These are phyloP conservation scores for Claviceps purpurea DNA, from an alignment of 2,329 filamentous ascomycete species.

Conservation along the genomic window DNA sequence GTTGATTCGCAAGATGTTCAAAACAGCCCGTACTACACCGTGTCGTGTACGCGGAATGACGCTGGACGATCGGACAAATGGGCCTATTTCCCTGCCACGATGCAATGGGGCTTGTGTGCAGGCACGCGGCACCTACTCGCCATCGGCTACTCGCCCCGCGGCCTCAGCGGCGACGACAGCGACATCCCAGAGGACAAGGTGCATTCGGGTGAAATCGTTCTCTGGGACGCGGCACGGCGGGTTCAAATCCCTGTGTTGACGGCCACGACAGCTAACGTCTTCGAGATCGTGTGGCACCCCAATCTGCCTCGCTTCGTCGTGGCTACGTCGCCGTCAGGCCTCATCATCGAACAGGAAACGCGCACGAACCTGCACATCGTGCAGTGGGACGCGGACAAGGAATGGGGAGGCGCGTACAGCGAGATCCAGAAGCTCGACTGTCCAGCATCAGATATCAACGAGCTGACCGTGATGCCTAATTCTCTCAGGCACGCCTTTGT, in stretches of 20 bases:
- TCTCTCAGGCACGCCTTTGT: conserved; percentile 36
- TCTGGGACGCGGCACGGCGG: conserved; percentile 39
- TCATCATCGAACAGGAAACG: conserved; percentile 29
- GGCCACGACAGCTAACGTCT: conserved; percentile 45
- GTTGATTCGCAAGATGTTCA: conserved; percentile 24
- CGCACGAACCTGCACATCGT: conserved; percentile 47
- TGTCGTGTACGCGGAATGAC: conserved; percentile 28
- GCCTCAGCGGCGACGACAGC: conserved; percentile 35
- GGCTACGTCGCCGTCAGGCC: conserved; percentile 40
- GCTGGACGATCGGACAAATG: conserved; percentile 31
- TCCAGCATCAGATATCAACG: conserved; percentile 46
- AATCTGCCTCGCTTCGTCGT: conserved; percentile 37
- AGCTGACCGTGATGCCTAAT: conserved; percentile 45
- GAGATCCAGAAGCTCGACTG: conserved; percentile 46
- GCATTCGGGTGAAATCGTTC: conserved; percentile 45
- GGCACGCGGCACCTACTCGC: conserved; percentile 38
- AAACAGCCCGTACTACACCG: conserved; percentile 21
- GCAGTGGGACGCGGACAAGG: conserved; percentile 15
- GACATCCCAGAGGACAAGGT: conserved; percentile 45
- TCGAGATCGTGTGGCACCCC: conserved; percentile 53
- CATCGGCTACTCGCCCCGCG: conserved; percentile 50
- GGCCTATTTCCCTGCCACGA: conserved; percentile 50
- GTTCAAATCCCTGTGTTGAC: conserved; percentile 34
- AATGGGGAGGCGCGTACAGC: conserved; percentile 17
- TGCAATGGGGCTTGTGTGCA: conserved; percentile 43